Evolutionary conservation across 257 asterid genomes (phyloP).

Genomic region (Penstemon eatonii): DNA sequence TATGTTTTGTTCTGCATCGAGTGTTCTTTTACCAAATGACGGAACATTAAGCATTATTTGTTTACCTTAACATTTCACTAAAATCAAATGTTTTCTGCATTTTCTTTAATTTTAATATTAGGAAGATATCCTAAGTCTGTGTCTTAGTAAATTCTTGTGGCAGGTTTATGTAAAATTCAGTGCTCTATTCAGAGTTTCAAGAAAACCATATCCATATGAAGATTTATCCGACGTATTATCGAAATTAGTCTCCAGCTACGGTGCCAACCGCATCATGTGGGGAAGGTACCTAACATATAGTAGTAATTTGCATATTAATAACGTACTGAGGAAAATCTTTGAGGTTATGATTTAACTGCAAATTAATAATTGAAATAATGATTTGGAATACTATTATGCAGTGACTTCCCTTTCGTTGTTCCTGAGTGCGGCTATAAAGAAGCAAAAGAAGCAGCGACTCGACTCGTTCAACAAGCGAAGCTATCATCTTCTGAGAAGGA

Average conservation of each 20-base stretch:
- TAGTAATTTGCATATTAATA: not conserved
- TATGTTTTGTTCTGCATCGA: too few relatives aligned
- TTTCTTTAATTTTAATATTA: too few relatives aligned
- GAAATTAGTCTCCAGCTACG: constrained; percentile 58
- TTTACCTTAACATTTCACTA: too few relatives aligned
- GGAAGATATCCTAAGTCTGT: not conserved
- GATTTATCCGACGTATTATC: constrained; percentile 54
- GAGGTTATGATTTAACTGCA: not conserved
- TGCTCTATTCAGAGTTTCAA: constrained; percentile 75
- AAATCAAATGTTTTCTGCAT: not conserved
- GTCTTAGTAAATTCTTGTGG: constrained; percentile 15
- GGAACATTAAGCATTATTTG: too few relatives aligned
- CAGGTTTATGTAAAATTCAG: constrained; percentile 78
- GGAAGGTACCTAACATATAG: constrained; percentile 57
- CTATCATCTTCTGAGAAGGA: constrained; percentile 55
- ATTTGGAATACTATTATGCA: constrained; percentile 31
- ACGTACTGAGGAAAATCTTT: not conserved
- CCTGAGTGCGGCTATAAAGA: constrained; percentile 77
- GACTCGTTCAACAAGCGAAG: constrained; percentile 41
- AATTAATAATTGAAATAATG: not conserved
- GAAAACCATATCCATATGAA: constrained; percentile 58
- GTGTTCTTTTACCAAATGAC: too few relatives aligned
- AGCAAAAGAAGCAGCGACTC: constrained; percentile 60
- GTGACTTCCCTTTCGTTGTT: constrained; percentile 75
- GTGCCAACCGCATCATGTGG: constrained; percentile 86